phyloP scores from a whole-genome alignment of 164 flowering plant species.

The Magnolia officinalis region DNA sequence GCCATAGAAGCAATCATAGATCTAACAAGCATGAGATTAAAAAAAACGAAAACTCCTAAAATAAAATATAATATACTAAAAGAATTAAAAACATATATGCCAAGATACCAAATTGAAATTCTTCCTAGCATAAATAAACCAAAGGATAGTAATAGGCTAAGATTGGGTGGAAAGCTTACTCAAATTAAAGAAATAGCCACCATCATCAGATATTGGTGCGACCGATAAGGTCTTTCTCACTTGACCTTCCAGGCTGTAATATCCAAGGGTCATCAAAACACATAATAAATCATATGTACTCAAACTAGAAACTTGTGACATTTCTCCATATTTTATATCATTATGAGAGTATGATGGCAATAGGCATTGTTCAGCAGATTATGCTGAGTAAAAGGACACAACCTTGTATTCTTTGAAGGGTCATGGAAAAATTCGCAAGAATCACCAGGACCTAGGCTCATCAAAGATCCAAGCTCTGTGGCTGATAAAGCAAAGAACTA shows the following conservation, averaged over 20 bases:
- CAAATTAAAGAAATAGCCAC: conserved; percentile 55
- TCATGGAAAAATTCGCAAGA: conserved; percentile 93
- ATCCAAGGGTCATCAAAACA: conserved; percentile 6
- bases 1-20: no score
- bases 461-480: conserved; percentile 76
- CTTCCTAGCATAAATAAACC: not conserved
- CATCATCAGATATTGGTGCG: conserved; percentile 50
- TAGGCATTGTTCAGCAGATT: not conserved
- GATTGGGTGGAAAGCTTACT: conserved; percentile 41
- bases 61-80: no score
- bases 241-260: conserved; percentile 81
- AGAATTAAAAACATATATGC: no score
- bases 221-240: conserved; percentile 70
- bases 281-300: not conserved
- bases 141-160: not conserved
- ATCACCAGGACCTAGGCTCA: conserved; percentile 64
- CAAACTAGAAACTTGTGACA: not conserved
- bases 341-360: not conserved
- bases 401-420: conserved; percentile 80
- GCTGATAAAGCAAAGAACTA: conserved; percentile 79
- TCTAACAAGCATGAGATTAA: no score
- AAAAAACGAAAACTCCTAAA: not conserved
- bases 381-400: not conserved
- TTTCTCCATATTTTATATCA: not conserved
- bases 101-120: not conserved